Evolutionary conservation across 2,329 filamentous ascomycete species (phyloP).

Genomic region (Scolecobasidium constrictum): DNA sequence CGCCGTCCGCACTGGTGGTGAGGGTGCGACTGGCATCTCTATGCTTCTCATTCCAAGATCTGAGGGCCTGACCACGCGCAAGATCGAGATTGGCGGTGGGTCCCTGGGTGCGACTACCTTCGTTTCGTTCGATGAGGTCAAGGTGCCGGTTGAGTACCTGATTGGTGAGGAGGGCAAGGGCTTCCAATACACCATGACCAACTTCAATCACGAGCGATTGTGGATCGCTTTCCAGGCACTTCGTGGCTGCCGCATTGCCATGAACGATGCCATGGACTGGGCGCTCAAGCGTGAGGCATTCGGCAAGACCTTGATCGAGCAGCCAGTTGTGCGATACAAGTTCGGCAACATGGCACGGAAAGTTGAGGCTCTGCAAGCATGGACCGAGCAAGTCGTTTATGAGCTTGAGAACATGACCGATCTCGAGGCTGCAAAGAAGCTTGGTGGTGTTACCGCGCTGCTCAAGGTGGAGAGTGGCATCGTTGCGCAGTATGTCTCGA

Average conservation of each 20-base stretch:
- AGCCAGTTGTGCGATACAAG: slow-evolving; percentile 22
- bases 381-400: slow-evolving; percentile 20
- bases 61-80: slow-evolving; percentile 64
- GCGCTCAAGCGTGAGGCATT: slow-evolving; percentile 21
- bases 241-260: slow-evolving; percentile 18
- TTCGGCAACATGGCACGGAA: slow-evolving; percentile 17
- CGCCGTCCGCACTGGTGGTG: slow-evolving; percentile 52
- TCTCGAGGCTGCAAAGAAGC: slow-evolving; percentile 14
- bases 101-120: slow-evolving; percentile 67
- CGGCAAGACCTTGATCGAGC: slow-evolving; percentile 21
- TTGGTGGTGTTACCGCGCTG: slow-evolving; percentile 18
- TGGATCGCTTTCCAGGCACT: slow-evolving; percentile 38
- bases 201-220: slow-evolving; percentile 43
- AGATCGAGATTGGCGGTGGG: slow-evolving; percentile 75
- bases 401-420: slow-evolving; percentile 13
- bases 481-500: slow-evolving; percentile 18
- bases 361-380: slow-evolving; percentile 18
- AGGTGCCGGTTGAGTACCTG: slow-evolving; percentile 68
- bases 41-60: slow-evolving; percentile 65
- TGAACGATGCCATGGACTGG: slow-evolving; percentile 21
- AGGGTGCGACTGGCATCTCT: slow-evolving; percentile 58
- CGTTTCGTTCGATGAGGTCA: slow-evolving; percentile 77
- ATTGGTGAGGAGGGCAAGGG: slow-evolving; percentile 78
- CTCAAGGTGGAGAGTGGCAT: slow-evolving; percentile 18
- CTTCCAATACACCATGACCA: slow-evolving; percentile 71